A percentile compares a stretch with the other conserved stretches of the same genome.
Evolutionary conservation across 371 early-diverging fungal genomes (phyloP).

Genomic region (Lichtheimia ramosa): DNA sequence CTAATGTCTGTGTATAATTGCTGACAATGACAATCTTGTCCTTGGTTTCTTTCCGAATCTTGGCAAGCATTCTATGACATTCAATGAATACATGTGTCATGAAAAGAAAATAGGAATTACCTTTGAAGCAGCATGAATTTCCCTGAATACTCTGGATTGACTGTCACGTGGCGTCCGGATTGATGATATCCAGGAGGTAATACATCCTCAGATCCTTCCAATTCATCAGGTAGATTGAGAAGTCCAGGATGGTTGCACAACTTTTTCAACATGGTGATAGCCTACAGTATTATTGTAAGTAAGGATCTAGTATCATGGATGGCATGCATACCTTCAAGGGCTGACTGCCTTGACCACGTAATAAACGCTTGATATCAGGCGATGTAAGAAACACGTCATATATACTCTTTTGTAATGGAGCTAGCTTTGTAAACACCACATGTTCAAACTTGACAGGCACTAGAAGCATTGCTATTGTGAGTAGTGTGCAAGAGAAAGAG

Average conservation of each 20-base stretch:
- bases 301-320: background rate
- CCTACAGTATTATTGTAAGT: conserved; percentile 26
- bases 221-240: conserved; percentile 67
- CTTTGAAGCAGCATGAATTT: conserved; percentile 87
- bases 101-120: conserved; percentile 13
- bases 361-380: conserved; percentile 71
- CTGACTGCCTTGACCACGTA: conserved; percentile 63
- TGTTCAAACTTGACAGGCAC: conserved; percentile 96
- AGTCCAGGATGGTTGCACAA: conserved; percentile 93
- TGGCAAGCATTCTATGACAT: conserved; percentile 56
- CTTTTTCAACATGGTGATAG: conserved; percentile 92
- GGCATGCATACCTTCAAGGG: conserved; percentile 60
- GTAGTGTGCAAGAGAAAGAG: background rate
- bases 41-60: conserved; percentile 69
- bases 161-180: conserved; percentile 26
- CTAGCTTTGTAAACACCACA: conserved; percentile 91
- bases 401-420: conserved; percentile 75
- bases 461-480: conserved; percentile 16
- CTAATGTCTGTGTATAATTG: conserved; percentile 97
- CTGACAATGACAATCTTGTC: conserved; percentile 97
- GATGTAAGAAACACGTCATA: conserved; percentile 82
- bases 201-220: conserved; percentile 66
- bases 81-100: background rate
- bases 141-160: conserved; percentile 80
- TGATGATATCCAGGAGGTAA: conserved; percentile 48